These are phyloP conservation scores for Exophiala oligosperma DNA, from an alignment of 2,329 filamentous ascomycete species.

Conservation along the genomic window DNA sequence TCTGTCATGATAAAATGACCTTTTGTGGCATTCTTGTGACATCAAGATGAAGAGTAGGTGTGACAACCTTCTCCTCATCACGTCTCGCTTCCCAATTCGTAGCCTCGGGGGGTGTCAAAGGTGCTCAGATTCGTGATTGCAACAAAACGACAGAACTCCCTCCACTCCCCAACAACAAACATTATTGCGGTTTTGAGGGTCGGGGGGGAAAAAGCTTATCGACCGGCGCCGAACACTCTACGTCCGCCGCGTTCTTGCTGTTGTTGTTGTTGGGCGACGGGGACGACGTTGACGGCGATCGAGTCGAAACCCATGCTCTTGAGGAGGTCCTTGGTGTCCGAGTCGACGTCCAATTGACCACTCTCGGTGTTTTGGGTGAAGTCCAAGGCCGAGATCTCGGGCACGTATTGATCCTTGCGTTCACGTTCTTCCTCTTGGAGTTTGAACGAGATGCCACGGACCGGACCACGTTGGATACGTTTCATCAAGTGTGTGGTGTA, in stretches of 20 bases:
- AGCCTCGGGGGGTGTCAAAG: too few species aligned
- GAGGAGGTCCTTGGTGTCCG: slow-evolving; percentile 97
- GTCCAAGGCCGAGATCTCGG: slow-evolving; percentile 97
- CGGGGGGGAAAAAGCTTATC: not conserved
- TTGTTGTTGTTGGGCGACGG: slow-evolving; percentile 75
- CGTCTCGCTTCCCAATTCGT: too few species aligned
- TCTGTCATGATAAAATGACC: too few species aligned
- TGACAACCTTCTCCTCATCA: too few species aligned
- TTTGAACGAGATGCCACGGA: slow-evolving; percentile 99
- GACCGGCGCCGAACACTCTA: slow-evolving; percentile 29
- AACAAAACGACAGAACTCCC: too few species aligned
- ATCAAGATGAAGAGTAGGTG: too few species aligned
- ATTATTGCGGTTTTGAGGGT: too few species aligned
- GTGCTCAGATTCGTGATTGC: too few species aligned
- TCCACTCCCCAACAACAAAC: too few species aligned
- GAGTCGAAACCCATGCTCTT: slow-evolving; percentile 99
- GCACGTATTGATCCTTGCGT: slow-evolving; percentile 99
- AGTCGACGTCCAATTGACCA: slow-evolving; percentile 91
- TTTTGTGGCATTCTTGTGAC: too few species aligned
- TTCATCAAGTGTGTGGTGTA: slow-evolving; percentile 99
- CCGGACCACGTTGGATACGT: slow-evolving; percentile 98
- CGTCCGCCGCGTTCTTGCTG: slow-evolving; percentile 72
- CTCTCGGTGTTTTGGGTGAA: slow-evolving; percentile 92
- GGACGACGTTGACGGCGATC: slow-evolving; percentile 93
- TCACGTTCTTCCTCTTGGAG: slow-evolving; percentile 99